Percentiles rank a stretch among this genome's conserved stretches.
These are phyloP conservation scores for Cadophora sp. DNA, from an alignment of 2,329 filamentous ascomycete genomes.

Conservation along the genomic window DNA sequence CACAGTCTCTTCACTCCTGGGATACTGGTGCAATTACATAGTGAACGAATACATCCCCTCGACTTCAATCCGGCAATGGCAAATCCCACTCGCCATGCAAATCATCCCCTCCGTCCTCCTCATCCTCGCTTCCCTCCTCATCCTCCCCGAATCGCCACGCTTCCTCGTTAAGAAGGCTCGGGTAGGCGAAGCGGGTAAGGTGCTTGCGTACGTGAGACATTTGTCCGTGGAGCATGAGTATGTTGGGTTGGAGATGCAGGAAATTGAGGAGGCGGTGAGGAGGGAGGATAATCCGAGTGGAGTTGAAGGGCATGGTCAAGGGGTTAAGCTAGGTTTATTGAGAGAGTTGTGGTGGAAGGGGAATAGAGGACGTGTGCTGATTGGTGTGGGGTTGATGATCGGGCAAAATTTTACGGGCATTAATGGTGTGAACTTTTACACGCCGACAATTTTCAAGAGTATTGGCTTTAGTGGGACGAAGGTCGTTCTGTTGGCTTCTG, in stretches of 20 bases:
- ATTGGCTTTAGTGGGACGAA: conserved; percentile 38
- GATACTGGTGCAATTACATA: conserved; percentile 40
- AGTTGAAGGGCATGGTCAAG: neutral
- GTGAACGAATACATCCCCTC: conserved; percentile 31
- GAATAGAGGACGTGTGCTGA: conserved; percentile 33
- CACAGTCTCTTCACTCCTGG: conserved; percentile 34
- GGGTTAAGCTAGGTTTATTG: conserved; percentile 15
- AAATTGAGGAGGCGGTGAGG: conserved; percentile 34
- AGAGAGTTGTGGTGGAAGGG: conserved; percentile 36
- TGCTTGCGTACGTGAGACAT: conserved; percentile 30
- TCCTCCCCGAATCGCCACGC: conserved; percentile 75
- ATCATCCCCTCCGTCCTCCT: conserved; percentile 43
- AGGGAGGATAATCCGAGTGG: conserved; percentile 17
- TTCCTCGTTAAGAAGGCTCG: conserved; percentile 31
- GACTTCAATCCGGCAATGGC: conserved; percentile 40
- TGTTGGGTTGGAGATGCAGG: conserved; percentile 31
- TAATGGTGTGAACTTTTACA: conserved; percentile 41
- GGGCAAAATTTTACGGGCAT: conserved; percentile 40
- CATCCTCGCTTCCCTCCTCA: conserved; percentile 49
- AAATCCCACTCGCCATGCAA: conserved; percentile 46
- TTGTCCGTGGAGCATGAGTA: conserved; percentile 25
- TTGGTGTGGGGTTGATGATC: conserved; percentile 37
- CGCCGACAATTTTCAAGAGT: conserved; percentile 34
- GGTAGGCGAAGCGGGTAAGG: conserved; percentile 23
- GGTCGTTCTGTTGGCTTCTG: conserved; percentile 34